Evolutionary conservation across 768 basidiomycete species (phyloP), one percentile per base, ranked within the genome.

Genomic region (Mycena amicta): DNA sequence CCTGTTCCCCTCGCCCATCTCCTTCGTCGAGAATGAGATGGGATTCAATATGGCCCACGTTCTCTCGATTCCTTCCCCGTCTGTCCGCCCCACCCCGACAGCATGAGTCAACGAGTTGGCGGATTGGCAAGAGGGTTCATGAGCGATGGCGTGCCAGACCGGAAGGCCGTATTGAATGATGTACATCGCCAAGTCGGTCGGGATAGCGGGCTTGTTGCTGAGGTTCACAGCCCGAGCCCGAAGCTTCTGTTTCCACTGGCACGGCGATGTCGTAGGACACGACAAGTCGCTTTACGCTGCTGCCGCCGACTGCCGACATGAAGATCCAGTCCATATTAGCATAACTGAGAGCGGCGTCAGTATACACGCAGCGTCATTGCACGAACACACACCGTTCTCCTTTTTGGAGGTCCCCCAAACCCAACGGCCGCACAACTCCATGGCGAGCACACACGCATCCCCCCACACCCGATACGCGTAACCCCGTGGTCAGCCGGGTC

Each of bases 11-110:
- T 66, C 62, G 0, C 67, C 67, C 71, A n/a, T n/a, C n/a, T n/a
- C n/a, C n/a, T n/a, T n/a, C n/a, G n/a, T n/a, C n/a, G n/a, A n/a
- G n/a, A n/a, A 71, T 74, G 68, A 62, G 0, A 57, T 56, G 0
- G 57, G 51, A 50, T 76, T 74, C 5, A 67, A 39, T 0, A 50
- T 55, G 0, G 71, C 50, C 76, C 75, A 76, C 0, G 51, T 58
- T 0, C 64, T 52, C 39, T n/a, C n/a, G n/a, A n/a, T n/a, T n/a
- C n/a, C n/a, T n/a, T n/a, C n/a, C n/a, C n/a, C n/a, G n/a, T n/a
- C 77, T 74, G 0, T 60, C 56, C 27, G 53, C 3, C 61, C 60
- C 0, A 52, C 50, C 13, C 64, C 58, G 12, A 39, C 39, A 23
- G 49, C 50, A 37, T 52, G 56, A 12, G 56, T 56, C 12, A 68